Evolutionary conservation across 2,329 filamentous ascomycete species (phyloP), one percentile per base, ranked within the genome.

Genomic region (Exophiala bonariae): DNA sequence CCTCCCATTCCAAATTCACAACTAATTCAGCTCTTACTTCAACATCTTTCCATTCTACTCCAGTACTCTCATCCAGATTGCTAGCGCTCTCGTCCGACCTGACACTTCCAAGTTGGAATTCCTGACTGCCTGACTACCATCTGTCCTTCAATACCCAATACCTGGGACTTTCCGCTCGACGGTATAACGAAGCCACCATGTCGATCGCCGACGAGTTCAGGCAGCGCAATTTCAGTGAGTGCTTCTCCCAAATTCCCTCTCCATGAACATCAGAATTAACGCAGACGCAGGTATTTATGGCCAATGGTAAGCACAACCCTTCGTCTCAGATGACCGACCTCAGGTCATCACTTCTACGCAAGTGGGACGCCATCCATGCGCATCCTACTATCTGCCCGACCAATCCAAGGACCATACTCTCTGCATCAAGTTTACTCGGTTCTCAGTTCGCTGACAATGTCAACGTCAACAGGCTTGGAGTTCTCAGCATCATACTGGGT

Each of bases 141-240:
- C 9, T 34, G 32, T 31, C 9, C 19, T 8, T 23, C 26, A 19
- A 10, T 14, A 28, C 2, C 26, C 2, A 37, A 10, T 9, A 36
- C 14, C 23, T 31, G 17, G 34, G 34, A 30, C 35, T 19, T 31
- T 7, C 14, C 18, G 22, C 20, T 14, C 22, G 22, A 28, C 20
- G 13, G 41, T 18, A 17, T 39, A 28, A 40, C 17, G 11, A 39
- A 28, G 36, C 34, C 63, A 69, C 42, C 44, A 83, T 82, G 81
- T 79, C 80, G 57, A 63, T 84, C 55, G 71, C 74, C 44, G 81
- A 84, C 54, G 81, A 84, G 66, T 77, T 85, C 64, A 79, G 71
- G 63, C 80, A 79, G 63, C 72, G 81, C 65, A 85, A 85, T 70
- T 85, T 84, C 73, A 83, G 81, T 83, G 70, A 69, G 80, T 65